A percentile compares a stretch with the other conserved stretches of the same genome.
These are phyloP conservation scores for Boletus eberwhitei DNA, from an alignment of 768 basidiomycete species.

Conservation along the genomic window DNA sequence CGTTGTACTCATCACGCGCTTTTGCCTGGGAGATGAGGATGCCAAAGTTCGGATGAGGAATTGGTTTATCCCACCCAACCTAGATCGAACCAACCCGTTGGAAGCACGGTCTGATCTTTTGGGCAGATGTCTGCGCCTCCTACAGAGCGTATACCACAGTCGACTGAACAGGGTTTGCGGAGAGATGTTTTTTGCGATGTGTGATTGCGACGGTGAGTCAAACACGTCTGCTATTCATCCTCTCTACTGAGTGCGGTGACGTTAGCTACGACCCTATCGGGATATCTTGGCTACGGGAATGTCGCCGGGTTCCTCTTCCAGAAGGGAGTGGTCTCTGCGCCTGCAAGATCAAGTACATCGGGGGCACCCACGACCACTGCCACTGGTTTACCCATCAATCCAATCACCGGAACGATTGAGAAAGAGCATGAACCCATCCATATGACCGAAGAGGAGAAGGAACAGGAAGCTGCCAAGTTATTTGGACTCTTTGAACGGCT, in stretches of 20 bases:
- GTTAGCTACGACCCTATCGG: constrained; percentile 66
- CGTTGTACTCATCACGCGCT: constrained; percentile 66
- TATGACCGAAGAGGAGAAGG: constrained; percentile 97
- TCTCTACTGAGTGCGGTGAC: neutral
- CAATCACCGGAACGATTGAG: constrained; percentile 78
- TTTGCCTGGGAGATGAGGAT: constrained; percentile 62
- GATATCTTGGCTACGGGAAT: constrained; percentile 90
- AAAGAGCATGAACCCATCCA: constrained; percentile 38
- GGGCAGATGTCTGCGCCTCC: constrained; percentile 75
- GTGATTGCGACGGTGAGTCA: constrained; percentile 65
- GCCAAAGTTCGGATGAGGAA: constrained; percentile 56
- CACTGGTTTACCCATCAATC: constrained; percentile 58
- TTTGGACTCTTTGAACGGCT: constrained; percentile 90
- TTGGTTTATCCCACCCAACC: constrained; percentile 68
- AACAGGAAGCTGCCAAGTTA: constrained; percentile 86
- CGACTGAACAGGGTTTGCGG: constrained; percentile 75
- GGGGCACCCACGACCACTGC: constrained; percentile 34
- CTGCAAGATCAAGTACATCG: constrained; percentile 35
- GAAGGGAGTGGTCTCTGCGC: constrained; percentile 76
- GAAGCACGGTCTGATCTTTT: constrained; percentile 72
- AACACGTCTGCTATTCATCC: neutral
- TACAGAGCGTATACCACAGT: constrained; percentile 70
- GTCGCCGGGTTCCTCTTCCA: constrained; percentile 93
- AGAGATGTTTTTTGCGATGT: constrained; percentile 83
- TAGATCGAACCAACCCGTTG: constrained; percentile 77